Conservation (phyloP, 352 stramenopile species). For the Globisporangium recalcitrans region DNA sequence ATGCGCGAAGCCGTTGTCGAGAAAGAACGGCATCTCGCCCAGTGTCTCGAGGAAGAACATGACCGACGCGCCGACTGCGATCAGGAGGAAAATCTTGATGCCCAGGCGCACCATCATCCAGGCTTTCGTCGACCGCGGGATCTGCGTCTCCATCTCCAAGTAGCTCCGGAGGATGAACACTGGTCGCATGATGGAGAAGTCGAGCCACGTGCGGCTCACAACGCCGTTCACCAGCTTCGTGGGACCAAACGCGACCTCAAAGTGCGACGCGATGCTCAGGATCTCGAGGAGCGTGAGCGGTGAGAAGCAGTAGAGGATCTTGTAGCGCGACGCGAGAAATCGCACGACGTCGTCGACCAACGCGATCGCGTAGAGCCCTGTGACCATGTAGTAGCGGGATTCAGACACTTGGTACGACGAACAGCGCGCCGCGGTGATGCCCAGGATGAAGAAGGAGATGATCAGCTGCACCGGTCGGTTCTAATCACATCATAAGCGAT, state of each 20-base stretch:
- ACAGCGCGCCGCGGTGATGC: slow-evolving; percentile 62
- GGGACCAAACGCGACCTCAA: slow-evolving; percentile 70
- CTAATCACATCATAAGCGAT: slow-evolving; percentile 16
- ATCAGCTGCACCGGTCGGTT: slow-evolving; percentile 74
- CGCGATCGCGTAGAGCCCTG: slow-evolving; percentile 52
- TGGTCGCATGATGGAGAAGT: slow-evolving; percentile 81
- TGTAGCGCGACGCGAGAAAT: slow-evolving; percentile 78
- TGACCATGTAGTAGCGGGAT: slow-evolving; percentile 61
- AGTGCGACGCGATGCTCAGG: slow-evolving; percentile 65
- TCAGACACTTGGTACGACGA: slow-evolving; percentile 68
- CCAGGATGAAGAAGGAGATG: slow-evolving; percentile 67
- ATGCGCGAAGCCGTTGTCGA: slow-evolving; percentile 74
- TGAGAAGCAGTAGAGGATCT: slow-evolving; percentile 72
- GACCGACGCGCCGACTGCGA: slow-evolving; percentile 70
- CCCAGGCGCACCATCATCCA: slow-evolving; percentile 80
- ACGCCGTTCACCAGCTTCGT: slow-evolving; percentile 52
- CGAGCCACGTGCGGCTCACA: slow-evolving; percentile 67
- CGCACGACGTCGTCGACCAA: slow-evolving; percentile 66
- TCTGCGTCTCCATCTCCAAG: slow-evolving; percentile 77
- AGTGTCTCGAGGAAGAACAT: slow-evolving; percentile 89
- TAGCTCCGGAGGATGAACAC: slow-evolving; percentile 82
- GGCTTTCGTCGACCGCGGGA: slow-evolving; percentile 60
- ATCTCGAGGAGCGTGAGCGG: slow-evolving; percentile 72
- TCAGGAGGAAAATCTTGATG: slow-evolving; percentile 80
- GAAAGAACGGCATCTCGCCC: slow-evolving; percentile 75